Conservation (phyloP, 495 filamentous ascomycete genomes). For the Cryomyces minteri region DNA sequence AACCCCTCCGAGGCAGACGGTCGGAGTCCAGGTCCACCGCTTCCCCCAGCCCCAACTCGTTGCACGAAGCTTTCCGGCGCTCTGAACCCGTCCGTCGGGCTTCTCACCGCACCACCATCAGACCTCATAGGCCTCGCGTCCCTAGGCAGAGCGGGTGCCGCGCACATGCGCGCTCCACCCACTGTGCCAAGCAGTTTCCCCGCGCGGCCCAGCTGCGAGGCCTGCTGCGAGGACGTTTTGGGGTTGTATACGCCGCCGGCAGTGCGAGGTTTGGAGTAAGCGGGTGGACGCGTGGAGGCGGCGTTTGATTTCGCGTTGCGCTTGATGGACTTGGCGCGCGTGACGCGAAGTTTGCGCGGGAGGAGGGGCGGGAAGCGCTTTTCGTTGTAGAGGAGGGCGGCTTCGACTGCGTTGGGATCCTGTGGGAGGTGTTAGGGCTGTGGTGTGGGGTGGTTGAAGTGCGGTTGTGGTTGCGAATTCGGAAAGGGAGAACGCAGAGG, state of each 20-base stretch:
- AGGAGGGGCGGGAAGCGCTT: constrained; percentile 89
- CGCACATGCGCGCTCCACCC: constrained; percentile 45
- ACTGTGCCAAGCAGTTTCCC: constrained; percentile 66
- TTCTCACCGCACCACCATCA: too few species aligned
- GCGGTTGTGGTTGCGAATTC: not conserved
- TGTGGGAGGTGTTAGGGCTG: constrained; percentile 12
- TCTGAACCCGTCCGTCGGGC: constrained; percentile 7
- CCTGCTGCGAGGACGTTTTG: constrained; percentile 44
- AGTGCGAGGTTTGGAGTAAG: constrained; percentile 6
- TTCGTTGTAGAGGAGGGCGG: constrained; percentile 64
- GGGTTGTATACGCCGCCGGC: constrained; percentile 32
- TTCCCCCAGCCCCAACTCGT: not conserved
- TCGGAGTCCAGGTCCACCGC: constrained; percentile 23
- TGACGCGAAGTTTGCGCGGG: constrained; percentile 72
- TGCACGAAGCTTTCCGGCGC: constrained; percentile 3
- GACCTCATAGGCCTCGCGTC: not conserved
- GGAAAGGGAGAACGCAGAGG: not conserved
- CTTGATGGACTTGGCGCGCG: constrained; percentile 57
- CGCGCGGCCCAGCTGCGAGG: constrained; percentile 62
- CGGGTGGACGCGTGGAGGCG: constrained; percentile 17
- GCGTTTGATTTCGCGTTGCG: constrained; percentile 35
- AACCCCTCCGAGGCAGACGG: constrained; percentile 36
- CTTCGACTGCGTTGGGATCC: constrained; percentile 73
- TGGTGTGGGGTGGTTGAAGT: not conserved
- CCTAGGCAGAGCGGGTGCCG: not conserved